Conservation (phyloP, 2,329 filamentous ascomycete genomes). For the Fusarium sp. region DNA sequence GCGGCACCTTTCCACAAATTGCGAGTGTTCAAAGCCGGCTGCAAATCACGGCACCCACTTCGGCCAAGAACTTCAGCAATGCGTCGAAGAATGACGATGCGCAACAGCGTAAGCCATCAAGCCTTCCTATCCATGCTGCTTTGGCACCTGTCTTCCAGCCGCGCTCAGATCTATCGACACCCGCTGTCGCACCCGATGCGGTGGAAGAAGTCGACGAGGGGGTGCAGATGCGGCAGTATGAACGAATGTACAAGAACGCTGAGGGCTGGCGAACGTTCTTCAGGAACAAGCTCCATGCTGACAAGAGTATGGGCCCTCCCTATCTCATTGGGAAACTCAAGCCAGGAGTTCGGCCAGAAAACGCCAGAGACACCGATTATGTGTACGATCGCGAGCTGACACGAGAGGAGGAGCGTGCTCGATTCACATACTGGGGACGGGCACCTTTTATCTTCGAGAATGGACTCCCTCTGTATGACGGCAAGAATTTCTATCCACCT, state of each 20-base stretch:
- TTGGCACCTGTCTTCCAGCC: conserved; percentile 61
- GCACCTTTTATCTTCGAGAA: conserved; percentile 59
- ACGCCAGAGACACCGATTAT: conserved; percentile 58
- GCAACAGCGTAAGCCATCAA: conserved; percentile 47
- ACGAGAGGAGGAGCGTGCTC: conserved; percentile 66
- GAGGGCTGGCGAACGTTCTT: conserved; percentile 38
- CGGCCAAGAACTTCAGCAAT: conserved; percentile 29
- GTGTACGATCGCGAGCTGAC: conserved; percentile 66
- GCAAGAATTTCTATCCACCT: conserved; percentile 70
- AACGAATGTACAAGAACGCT: conserved; percentile 13
- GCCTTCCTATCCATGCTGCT: conserved; percentile 57
- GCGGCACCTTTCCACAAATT: conserved; percentile 17
- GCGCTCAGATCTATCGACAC: conserved; percentile 41
- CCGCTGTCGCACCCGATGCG: conserved; percentile 22
- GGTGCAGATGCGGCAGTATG: conserved; percentile 3
- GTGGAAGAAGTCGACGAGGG: conserved; percentile 15
- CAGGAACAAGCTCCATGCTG: conserved; percentile 29
- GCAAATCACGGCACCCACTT: conserved; percentile 32
- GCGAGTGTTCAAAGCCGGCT: conserved; percentile 41
- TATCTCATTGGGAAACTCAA: conserved; percentile 66
- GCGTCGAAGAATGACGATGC: conserved; percentile 35
- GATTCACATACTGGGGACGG: conserved; percentile 69
- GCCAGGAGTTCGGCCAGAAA: conserved; percentile 52
- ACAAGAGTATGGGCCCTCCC: conserved; percentile 45
- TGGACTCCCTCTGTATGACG: conserved; percentile 70